phyloP scores from a whole-genome alignment of 2,329 filamentous ascomycete genomes.

The Intubia oerlemansii region DNA sequence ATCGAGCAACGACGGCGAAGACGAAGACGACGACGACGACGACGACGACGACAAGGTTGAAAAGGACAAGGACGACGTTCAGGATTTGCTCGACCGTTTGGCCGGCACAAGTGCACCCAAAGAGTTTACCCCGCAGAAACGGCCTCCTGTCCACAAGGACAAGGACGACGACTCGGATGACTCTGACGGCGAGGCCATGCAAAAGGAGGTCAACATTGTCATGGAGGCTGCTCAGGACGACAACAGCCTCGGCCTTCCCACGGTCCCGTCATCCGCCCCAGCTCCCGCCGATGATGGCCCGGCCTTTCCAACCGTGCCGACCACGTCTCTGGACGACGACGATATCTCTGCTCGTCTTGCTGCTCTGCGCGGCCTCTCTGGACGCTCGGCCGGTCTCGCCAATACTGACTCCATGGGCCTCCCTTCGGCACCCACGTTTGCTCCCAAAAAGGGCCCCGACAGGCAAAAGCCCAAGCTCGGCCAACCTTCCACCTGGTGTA shows the following conservation, averaged over 20 bases:
- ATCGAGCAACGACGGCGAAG: constrained; percentile 11
- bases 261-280: no score
- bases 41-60: constrained; percentile 9
- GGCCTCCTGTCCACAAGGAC: not conserved
- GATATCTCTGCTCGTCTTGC: constrained; percentile 30
- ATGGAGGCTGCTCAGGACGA: constrained; percentile 26
- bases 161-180: constrained; percentile 13
- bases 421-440: constrained; percentile 27
- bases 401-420: constrained; percentile 18
- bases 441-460: constrained; percentile 23
- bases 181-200: constrained; percentile 30
- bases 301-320: no score
- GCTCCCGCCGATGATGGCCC: no score
- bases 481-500: constrained; percentile 39
- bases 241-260: constrained; percentile 3
- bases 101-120: no score
- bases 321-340: constrained; percentile 13
- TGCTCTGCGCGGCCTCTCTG: constrained; percentile 20
- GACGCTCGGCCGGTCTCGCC: constrained; percentile 8
- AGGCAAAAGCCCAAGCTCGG: not conserved
- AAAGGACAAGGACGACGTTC: constrained; percentile 14
- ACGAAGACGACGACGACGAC: constrained; percentile 3
- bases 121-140: not conserved
- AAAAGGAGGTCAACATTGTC: constrained; percentile 20
- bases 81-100: constrained; percentile 14